These are phyloP conservation scores for Eragrostis curvula DNA, from an alignment of 176 grass and related monocot genomes.

Conservation along the genomic window DNA sequence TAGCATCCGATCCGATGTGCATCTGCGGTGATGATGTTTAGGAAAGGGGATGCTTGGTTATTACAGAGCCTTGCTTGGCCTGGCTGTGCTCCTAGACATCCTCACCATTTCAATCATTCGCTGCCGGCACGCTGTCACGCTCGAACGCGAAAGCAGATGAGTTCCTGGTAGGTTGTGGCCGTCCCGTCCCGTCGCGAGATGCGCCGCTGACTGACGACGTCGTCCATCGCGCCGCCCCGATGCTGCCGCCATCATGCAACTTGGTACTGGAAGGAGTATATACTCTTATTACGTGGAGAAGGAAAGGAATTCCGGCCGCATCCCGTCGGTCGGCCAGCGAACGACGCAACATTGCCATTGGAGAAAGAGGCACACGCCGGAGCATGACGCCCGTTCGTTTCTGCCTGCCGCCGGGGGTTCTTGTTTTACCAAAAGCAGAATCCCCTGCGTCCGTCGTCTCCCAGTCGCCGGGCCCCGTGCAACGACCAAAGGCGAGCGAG, in stretches of 20 bases:
- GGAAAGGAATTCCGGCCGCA: background rate
- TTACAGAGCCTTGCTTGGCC: too few relatives aligned
- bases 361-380: background rate
- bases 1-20: background rate
- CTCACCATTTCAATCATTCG: background rate
- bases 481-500: background rate
- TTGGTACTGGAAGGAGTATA: background rate
- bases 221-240: background rate
- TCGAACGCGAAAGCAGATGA: background rate
- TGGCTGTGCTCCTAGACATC: background rate
- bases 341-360: background rate
- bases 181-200: background rate
- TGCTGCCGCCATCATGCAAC: background rate
- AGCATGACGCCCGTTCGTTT: background rate
- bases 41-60: too few relatives aligned
- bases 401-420: background rate
- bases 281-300: too few relatives aligned
- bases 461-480: background rate
- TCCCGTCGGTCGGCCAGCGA: background rate
- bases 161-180: background rate
- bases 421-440: background rate
- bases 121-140: background rate
- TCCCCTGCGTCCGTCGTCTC: too few relatives aligned
- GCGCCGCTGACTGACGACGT: conserved; percentile 1
- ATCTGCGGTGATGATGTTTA: background rate